Evolutionary conservation across 2,329 filamentous ascomycete species (phyloP).

Genomic region (Trichoderma polysporum): DNA sequence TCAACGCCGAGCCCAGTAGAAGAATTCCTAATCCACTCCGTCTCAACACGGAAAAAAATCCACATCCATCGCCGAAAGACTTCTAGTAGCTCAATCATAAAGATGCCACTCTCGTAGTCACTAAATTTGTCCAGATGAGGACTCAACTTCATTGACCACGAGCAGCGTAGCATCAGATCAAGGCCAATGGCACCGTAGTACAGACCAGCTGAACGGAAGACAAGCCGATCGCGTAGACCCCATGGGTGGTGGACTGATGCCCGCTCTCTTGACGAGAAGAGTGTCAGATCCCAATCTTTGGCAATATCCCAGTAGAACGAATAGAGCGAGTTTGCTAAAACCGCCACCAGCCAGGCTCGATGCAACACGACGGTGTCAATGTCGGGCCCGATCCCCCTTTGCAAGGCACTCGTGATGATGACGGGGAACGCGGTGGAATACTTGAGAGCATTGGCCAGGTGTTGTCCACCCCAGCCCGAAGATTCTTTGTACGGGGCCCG

Average conservation of each 20-base stretch:
- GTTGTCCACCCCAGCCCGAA: conserved; percentile 75
- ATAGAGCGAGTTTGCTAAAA: conserved; percentile 82
- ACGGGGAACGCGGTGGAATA: conserved; percentile 95
- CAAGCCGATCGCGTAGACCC: conserved; percentile 72
- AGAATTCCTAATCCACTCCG: conserved; percentile 74
- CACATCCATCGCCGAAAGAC: conserved; percentile 89
- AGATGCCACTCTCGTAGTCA: conserved; percentile 86
- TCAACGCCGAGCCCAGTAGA: conserved; percentile 56
- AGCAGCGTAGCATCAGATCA: conserved; percentile 80
- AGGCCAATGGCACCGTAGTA: conserved; percentile 81
- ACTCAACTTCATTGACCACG: conserved; percentile 87
- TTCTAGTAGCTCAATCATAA: conserved; percentile 82
- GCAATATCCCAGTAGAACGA: conserved; percentile 99
- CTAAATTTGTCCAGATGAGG: conserved; percentile 79
- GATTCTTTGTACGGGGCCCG: conserved; percentile 55
- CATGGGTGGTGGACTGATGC: conserved; percentile 66
- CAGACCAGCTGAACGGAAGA: conserved; percentile 68
- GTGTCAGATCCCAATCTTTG: conserved; percentile 92
- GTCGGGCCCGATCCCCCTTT: conserved; percentile 57
- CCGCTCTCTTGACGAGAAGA: conserved; percentile 66
- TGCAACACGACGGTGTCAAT: conserved; percentile 46
- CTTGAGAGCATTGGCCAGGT: conserved; percentile 91
- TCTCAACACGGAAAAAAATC: conserved; percentile 95
- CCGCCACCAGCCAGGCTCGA: conserved; percentile 67
- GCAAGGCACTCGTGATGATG: conserved; percentile 73